Evolutionary conservation across 148 eudicot genomes (phyloP).

Genomic region (Bassia scoparia): DNA sequence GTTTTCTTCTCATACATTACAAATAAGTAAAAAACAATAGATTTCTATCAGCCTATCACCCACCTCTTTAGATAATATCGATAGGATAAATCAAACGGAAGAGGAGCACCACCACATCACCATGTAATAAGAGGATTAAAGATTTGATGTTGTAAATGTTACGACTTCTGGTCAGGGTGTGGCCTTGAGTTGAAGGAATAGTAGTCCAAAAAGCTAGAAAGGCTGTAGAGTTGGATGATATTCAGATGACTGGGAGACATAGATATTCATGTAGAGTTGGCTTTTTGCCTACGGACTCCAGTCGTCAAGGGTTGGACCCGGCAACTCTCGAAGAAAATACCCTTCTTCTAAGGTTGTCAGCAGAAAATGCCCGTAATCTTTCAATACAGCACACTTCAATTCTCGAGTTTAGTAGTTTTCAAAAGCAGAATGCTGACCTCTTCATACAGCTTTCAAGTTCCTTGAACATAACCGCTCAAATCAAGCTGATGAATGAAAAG

Average conservation of each 20-base stretch:
- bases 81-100: slow-evolving; percentile 76
- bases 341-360: slow-evolving; percentile 97
- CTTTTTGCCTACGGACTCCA: slow-evolving; percentile 38
- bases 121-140: slow-evolving; percentile 86
- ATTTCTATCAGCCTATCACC: no score
- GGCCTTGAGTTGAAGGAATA: slow-evolving; percentile 74
- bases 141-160: slow-evolving; percentile 70
- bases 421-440: slow-evolving; percentile 40
- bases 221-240: slow-evolving; percentile 57
- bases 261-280: slow-evolving; percentile 32
- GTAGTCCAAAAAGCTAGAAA: slow-evolving; percentile 87
- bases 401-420: slow-evolving; percentile 31
- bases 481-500: slow-evolving; percentile 76
- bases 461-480: slow-evolving; percentile 89
- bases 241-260: slow-evolving; percentile 36
- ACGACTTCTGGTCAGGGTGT: slow-evolving; percentile 89
- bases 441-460: slow-evolving; percentile 84
- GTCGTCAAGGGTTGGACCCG: slow-evolving; percentile 74
- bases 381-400: slow-evolving; percentile 56
- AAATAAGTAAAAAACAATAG: no score
- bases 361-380: slow-evolving; percentile 95
- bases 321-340: slow-evolving; percentile 93
- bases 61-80: slow-evolving; percentile 67
- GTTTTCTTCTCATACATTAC: no score
- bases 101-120: slow-evolving; percentile 97